Evolutionary conservation across 495 filamentous ascomycete genomes (phyloP).

Genomic region (Aspergillus sclerotiicarbonarius): DNA sequence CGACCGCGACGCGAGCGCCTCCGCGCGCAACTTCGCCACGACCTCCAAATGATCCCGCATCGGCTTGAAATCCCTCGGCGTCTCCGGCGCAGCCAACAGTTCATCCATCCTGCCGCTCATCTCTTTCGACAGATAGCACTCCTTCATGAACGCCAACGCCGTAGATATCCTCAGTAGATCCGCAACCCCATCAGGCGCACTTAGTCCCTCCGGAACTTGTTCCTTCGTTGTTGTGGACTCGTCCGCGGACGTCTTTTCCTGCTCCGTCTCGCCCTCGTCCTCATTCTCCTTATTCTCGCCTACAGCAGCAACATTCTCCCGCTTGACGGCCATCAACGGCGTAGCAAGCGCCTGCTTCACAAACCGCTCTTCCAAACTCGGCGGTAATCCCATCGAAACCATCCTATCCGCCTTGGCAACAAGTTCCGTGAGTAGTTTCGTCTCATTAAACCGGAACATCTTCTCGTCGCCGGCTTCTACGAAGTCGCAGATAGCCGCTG

Average conservation of each 20-base stretch:
- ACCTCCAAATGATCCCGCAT: constrained; percentile 65
- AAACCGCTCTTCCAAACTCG: constrained; percentile 83
- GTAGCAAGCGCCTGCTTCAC: constrained; percentile 70
- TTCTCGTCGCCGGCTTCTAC: constrained; percentile 78
- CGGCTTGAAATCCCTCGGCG: constrained; percentile 63
- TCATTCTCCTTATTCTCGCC: constrained; percentile 12
- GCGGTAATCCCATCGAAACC: constrained; percentile 61
- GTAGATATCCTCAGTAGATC: constrained; percentile 71
- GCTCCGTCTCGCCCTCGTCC: constrained; percentile 27
- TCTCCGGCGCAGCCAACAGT: constrained; percentile 43
- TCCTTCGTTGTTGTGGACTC: constrained; percentile 17
- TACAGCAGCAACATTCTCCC: constrained; percentile 32
- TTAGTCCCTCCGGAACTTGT: constrained; percentile 30
- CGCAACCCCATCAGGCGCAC: constrained; percentile 48
- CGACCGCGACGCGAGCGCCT: constrained; percentile 65
- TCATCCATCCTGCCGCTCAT: constrained; percentile 50
- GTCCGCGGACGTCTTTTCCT: constrained; percentile 28
- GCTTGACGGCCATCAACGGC: constrained; percentile 64
- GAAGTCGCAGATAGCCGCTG: constrained; percentile 69
- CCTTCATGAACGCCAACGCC: constrained; percentile 71
- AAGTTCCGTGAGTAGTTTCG: constrained; percentile 66
- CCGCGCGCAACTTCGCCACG: constrained; percentile 61
- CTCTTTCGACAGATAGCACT: constrained; percentile 61
- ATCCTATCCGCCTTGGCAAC: constrained; percentile 70
- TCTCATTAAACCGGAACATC: constrained; percentile 73